Evolutionary conservation across 345 rosid genomes (phyloP), one percentile per base, ranked within the genome.

Genomic region (Murraya koenigii): DNA sequence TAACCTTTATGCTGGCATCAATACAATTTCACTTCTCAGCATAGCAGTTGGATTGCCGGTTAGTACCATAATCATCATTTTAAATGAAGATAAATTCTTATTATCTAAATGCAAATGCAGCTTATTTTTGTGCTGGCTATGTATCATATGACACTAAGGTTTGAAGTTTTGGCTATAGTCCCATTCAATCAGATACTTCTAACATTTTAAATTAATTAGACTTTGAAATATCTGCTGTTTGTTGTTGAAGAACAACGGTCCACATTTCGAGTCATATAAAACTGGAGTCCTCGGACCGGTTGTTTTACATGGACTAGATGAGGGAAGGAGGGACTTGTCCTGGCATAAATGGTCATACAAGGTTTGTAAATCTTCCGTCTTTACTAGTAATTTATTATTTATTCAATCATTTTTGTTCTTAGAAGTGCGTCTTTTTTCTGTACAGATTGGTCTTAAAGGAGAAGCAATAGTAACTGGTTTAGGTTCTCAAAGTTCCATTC

Each of bases 281-380:
- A 84, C 84, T 7, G 98, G 99, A 49, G 81, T 95, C 75, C 83
- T 77, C 59, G 98, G 99, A 44, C 94, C 97, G 17, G 90, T 87
- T 65, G 80, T 87, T 26, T 72, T 95, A 19, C 77, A 77, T 11
- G 97, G 99, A 44, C 88, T 92, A 54, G 87, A 92, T 63, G 84
- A 83, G 58, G 96, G 98, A 72, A 80, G 68, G 33, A 81, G 79
- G 80, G 97, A 93, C 84, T 80, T 93, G 74, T 81, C 97, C 62
- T 84, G 94, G 92, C 85, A 92, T 77, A 90, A 89, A 75, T 95
- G 99, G 98, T 88, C 93, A n/a, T 89, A 90, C 84, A 85, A 89
- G 97, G 98, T 93, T 25, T 23, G 66, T 14, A 28, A 20, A 75
- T 15, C 55, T 33, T 35, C 55, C 38, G 60, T 67, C 32, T 22